Conservation (phyloP, 495 filamentous ascomycete species). For the Penicillium longicatenatum region DNA sequence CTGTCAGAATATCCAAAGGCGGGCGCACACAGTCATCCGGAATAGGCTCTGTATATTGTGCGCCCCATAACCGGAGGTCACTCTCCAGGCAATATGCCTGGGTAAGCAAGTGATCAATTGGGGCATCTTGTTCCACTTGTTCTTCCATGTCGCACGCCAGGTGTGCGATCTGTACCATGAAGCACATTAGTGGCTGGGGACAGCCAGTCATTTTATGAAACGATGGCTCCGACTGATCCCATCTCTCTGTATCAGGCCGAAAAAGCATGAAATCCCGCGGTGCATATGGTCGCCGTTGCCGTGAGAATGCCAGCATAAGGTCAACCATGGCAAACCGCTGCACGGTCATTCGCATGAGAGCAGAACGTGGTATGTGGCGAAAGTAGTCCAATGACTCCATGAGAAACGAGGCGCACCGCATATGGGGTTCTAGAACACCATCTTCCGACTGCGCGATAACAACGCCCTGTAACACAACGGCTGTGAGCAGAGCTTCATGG, state of each 20-base stretch:
- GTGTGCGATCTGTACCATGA: slow-evolving; percentile 25
- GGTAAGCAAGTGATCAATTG: slow-evolving; percentile 9
- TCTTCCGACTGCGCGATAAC: slow-evolving; percentile 30
- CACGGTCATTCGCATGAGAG: slow-evolving; percentile 23
- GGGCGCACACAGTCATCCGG: slow-evolving; percentile 1
- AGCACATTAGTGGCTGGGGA: slow-evolving; percentile 33
- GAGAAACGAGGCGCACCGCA: slow-evolving; percentile 31
- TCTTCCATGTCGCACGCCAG: slow-evolving; percentile 30
- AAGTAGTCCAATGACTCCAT: slow-evolving; percentile 27
- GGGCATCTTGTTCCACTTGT: not conserved
- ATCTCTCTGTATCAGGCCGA: slow-evolving; percentile 22
- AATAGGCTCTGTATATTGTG: not conserved
- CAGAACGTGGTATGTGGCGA: slow-evolving; percentile 15
- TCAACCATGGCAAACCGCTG: slow-evolving; percentile 34
- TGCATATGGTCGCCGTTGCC: slow-evolving; percentile 30
- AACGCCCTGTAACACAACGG: slow-evolving; percentile 29
- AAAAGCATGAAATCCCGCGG: slow-evolving; percentile 24
- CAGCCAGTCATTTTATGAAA: slow-evolving; percentile 36
- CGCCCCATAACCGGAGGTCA: slow-evolving; percentile 28
- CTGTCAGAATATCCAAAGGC: slow-evolving; percentile 29
- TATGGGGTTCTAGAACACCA: slow-evolving; percentile 29
- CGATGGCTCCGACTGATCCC: slow-evolving; percentile 30
- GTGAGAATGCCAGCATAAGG: slow-evolving; percentile 32
- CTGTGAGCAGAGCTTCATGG: slow-evolving; percentile 26
- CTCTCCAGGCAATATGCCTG: slow-evolving; percentile 22